Evolutionary conservation across 2,329 filamentous ascomycete genomes (phyloP).

Genomic region (Neofusicoccum kwambonambiense): DNA sequence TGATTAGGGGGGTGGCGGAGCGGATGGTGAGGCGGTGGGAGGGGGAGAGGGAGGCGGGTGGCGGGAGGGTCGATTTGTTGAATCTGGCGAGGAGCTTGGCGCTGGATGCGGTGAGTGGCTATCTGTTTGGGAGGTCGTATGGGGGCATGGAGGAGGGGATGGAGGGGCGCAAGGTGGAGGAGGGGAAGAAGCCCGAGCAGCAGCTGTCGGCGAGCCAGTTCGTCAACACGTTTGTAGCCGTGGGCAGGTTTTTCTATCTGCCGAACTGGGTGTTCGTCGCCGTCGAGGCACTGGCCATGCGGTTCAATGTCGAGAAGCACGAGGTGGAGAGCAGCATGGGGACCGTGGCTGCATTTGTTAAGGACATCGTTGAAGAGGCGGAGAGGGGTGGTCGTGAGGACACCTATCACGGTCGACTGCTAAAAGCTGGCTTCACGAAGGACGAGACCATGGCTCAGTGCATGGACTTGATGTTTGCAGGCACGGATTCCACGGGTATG

Average conservation of each 20-base stretch:
- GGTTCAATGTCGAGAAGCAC: conserved; percentile 35
- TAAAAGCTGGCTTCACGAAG: conserved; percentile 44
- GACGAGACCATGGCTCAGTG: conserved; percentile 51
- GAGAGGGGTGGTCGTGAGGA: conserved; percentile 30
- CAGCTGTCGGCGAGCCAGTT: conserved; percentile 44
- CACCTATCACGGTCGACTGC: conserved; percentile 51
- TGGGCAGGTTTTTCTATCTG: conserved; percentile 53
- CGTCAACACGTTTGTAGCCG: conserved; percentile 25
- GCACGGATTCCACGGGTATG: conserved; percentile 43
- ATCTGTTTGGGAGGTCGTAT: conserved; percentile 55
- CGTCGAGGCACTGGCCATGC: conserved; percentile 38
- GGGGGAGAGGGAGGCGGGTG: conserved; percentile 18
- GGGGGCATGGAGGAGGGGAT: conserved; percentile 45
- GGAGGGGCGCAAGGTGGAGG: conserved; percentile 21
- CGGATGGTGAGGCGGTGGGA: conserved; percentile 35
- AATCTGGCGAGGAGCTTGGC: conserved; percentile 51
- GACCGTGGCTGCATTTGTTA: conserved; percentile 46
- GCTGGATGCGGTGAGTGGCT: conserved; percentile 54
- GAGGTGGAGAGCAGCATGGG: conserved; percentile 36
- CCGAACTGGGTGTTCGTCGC: conserved; percentile 43
- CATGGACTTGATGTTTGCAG: conserved; percentile 50
- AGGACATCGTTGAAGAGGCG: conserved; percentile 35
- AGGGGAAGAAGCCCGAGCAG: conserved; percentile 24
- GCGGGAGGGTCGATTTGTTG: conserved; percentile 46
- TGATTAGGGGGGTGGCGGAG: conserved; percentile 43